Conservation (phyloP, 2,329 filamentous ascomycete species). For the Lomentospora prolificans region DNA sequence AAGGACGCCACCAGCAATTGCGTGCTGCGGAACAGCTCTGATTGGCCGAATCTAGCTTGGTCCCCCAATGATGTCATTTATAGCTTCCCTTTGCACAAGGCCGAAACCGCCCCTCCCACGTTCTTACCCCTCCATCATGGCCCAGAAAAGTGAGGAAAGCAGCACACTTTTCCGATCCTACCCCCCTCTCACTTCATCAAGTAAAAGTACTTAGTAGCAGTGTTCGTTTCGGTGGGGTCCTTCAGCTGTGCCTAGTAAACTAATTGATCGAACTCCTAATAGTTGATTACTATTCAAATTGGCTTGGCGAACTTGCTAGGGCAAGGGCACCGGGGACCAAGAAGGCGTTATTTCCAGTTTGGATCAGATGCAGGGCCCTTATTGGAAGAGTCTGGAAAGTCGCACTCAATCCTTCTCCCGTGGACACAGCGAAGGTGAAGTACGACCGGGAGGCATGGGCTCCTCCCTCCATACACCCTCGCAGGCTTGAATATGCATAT, state of each 20-base stretch:
- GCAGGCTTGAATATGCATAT: too few relatives aligned
- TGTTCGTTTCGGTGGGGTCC: too few relatives aligned
- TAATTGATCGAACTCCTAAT: neutral
- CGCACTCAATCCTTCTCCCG: too few relatives aligned
- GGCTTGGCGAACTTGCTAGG: neutral
- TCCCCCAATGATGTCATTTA: slow-evolving; percentile 22
- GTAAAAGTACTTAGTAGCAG: too few relatives aligned
- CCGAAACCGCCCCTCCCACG: neutral
- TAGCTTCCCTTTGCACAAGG: slow-evolving; percentile 8
- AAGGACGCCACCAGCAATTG: slow-evolving; percentile 16
- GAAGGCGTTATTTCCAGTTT: neutral
- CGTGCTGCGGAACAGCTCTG: slow-evolving; percentile 19
- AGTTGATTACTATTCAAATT: neutral
- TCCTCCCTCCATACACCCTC: too few relatives aligned
- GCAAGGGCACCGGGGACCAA: neutral
- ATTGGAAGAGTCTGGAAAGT: too few relatives aligned
- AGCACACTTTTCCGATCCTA: neutral
- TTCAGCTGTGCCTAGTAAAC: too few relatives aligned
- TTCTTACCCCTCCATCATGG: neutral
- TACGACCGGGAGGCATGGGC: too few relatives aligned
- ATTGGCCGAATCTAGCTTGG: slow-evolving; percentile 19
- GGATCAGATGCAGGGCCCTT: neutral
- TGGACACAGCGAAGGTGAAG: too few relatives aligned
- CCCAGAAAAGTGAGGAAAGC: neutral
- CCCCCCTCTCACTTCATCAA: too few relatives aligned